Evolutionary conservation across 108 stramenopile genomes (phyloP).

Genomic region (Ochromonas danica): DNA sequence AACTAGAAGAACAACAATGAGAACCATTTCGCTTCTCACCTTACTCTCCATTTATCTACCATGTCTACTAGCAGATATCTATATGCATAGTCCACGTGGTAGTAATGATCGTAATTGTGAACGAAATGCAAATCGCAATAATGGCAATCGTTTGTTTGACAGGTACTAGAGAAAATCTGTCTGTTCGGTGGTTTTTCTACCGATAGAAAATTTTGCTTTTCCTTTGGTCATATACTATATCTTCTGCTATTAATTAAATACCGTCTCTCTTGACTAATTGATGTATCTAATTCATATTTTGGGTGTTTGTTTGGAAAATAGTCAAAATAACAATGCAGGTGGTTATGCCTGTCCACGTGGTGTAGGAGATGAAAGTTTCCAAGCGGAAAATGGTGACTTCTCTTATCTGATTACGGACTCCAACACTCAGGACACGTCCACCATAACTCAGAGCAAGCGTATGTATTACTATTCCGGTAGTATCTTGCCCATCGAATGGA

Average conservation of each 20-base stretch:
- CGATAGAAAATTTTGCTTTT: too few relatives aligned
- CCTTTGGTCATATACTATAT: too few relatives aligned
- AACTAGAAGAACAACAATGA: too few relatives aligned
- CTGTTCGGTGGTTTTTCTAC: too few relatives aligned
- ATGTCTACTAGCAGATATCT: constrained; percentile 40
- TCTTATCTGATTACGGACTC: background rate
- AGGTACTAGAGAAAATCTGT: background rate
- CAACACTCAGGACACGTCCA: background rate
- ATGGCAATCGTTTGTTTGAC: constrained; percentile 53
- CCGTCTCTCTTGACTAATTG: too few relatives aligned
- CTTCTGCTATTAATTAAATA: too few relatives aligned
- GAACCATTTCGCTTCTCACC: too few relatives aligned
- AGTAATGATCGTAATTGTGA: constrained; percentile 57
- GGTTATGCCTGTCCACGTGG: constrained; percentile 55
- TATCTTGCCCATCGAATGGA: constrained; percentile 52
- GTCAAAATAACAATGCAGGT: constrained; percentile 52
- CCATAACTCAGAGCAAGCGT: constrained; percentile 5
- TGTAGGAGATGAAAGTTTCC: constrained; percentile 41
- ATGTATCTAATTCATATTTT: too few relatives aligned
- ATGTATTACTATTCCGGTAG: constrained; percentile 56
- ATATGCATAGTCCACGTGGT: constrained; percentile 51
- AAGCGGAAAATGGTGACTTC: constrained; percentile 18
- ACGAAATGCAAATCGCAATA: constrained; percentile 39
- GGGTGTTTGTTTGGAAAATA: too few relatives aligned
- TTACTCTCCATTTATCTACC: too few relatives aligned